Evolutionary conservation across 1,139 yeast species (phyloP), one percentile per base, ranked within the genome.

Genomic region (Scheffersomyces parashehatae): DNA sequence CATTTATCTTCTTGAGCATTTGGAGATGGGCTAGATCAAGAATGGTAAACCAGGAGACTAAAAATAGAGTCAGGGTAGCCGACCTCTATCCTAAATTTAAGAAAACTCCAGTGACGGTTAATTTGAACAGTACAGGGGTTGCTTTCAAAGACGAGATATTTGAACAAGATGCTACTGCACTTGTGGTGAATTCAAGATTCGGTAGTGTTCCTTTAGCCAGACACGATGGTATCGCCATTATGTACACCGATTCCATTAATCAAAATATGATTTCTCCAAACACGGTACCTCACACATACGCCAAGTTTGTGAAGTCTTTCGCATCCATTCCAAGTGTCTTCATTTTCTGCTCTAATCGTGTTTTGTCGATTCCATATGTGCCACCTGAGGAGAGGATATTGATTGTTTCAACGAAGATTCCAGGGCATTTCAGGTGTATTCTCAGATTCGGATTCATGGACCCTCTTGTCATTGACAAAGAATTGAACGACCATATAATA

Each of bases 21-120:
- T 78, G 83, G 81, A 64, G 80, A 53, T 74, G 77, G 73, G 73
- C 75, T 37, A 60, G 78, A 44, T 59, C 70, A 35, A 60, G 64
- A 48, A 67, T 71, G 46, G 68, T 71, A n/a, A 59, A 65, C 36
- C 58, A 68, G 39, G 79, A 75, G 40, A 62, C 51, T 45, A 54
- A 48, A 13, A 44, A 64, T 8, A 56, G 70, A 53, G 60, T 64
- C 20, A 61, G 62, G 44, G 55, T 73, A 28, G 58, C 58, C 13
- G 63, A 60, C 14, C 35, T 68, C 24, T 67, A 41, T 44, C 71
- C 71, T 3, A 44, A 40, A 24, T 57, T 59, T 46, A 56, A 51
- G 33, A 52, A 50, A 20, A 41, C 44, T n/a, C 60, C 62, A 5
- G 51, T 45, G 12, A 52, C 53, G 0, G 58, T 61, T 31, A 55